phyloP scores from a whole-genome alignment of 2,329 filamentous ascomycete genomes.

The Raffaelea ambrosiae region DNA sequence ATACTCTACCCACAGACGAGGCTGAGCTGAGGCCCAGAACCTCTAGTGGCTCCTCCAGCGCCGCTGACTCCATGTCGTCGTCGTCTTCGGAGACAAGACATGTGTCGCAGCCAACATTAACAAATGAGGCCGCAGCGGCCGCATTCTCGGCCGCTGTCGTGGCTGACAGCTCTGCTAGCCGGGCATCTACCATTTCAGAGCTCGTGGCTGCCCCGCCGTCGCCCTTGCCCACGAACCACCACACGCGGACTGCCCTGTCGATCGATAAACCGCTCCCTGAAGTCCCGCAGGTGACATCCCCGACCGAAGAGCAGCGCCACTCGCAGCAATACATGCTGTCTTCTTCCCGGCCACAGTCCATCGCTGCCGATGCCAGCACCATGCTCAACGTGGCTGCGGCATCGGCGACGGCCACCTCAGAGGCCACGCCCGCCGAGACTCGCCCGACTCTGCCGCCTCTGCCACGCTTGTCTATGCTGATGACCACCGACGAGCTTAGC shows the following conservation, averaged over 20 bases:
- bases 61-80: conserved; percentile 18
- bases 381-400: no score
- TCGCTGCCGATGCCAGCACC: conserved; percentile 27
- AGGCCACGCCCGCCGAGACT: no score
- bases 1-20: no score
- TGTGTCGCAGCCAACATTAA: conserved; percentile 13
- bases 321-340: conserved; percentile 21
- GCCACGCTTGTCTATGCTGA: conserved; percentile 46
- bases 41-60: conserved; percentile 27
- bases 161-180: no score
- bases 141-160: no score
- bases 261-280: conserved; percentile 62
- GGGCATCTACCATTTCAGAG: neutral
- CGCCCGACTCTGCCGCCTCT: conserved; percentile 45
- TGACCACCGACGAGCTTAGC: conserved; percentile 39
- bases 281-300: conserved; percentile 47
- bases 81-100: conserved; percentile 8
- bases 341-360: conserved; percentile 34
- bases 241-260: conserved; percentile 13
- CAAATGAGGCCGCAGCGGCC: neutral
- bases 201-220: neutral
- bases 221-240: neutral
- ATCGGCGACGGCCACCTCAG: no score
- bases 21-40: conserved; percentile 12
- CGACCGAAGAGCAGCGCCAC: conserved; percentile 19